These are phyloP conservation scores for Neopestalotiopsis sp. DNA, from an alignment of 2,329 filamentous ascomycete species.

Conservation along the genomic window DNA sequence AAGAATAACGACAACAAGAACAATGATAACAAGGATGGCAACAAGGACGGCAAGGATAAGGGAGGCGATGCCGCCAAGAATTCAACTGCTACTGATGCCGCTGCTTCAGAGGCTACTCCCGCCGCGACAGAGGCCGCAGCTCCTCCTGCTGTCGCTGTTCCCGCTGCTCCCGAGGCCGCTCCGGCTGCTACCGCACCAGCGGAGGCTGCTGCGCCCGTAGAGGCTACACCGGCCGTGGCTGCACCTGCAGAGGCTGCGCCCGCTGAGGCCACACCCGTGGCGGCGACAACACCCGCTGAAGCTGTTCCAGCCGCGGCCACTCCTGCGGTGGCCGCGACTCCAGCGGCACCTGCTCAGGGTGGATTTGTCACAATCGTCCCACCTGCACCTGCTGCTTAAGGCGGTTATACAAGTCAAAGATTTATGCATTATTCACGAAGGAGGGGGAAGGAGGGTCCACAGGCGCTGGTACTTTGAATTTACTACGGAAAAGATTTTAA, in stretches of 20 bases:
- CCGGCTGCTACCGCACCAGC: not conserved
- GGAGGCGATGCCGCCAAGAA: not conserved
- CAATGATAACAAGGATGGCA: not conserved
- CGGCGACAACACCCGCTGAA: not conserved
- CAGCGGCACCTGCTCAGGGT: not conserved
- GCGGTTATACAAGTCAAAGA: not conserved
- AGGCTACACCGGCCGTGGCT: not conserved
- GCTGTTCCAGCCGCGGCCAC: not conserved
- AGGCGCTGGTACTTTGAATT: not conserved
- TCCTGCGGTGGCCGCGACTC: not conserved
- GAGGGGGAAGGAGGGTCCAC: not conserved
- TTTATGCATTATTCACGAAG: not conserved
- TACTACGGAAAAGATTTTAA: too few relatives aligned
- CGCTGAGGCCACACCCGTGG: not conserved
- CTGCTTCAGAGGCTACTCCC: not conserved
- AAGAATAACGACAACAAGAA: not conserved
- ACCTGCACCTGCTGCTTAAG: not conserved
- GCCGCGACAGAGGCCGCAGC: not conserved
- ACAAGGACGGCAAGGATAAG: not conserved
- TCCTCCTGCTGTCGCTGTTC: not conserved
- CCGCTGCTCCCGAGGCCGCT: not conserved
- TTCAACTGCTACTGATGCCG: not conserved
- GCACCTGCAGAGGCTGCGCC: not conserved
- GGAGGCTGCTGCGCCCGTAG: not conserved
- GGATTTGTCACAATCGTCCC: slow-evolving; percentile 1